phyloP scores from a whole-genome alignment of 1,139 yeast species.

The Yamadazyma diddensiae region DNA sequence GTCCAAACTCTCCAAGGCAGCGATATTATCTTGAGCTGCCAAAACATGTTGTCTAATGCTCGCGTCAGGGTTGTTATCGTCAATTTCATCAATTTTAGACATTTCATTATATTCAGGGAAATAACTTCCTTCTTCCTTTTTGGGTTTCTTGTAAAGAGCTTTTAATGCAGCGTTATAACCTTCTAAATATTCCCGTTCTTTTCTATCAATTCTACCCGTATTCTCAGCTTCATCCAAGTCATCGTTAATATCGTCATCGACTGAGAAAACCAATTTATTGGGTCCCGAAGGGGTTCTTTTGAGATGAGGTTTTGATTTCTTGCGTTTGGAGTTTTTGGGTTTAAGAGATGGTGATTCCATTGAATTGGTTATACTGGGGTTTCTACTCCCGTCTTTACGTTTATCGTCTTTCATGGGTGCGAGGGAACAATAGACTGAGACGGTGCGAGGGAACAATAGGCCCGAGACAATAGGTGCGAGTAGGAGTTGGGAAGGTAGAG shows the following conservation, averaged over 20 bases:
- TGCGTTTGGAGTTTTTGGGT: constrained; percentile 16
- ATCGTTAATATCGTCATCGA: constrained; percentile 64
- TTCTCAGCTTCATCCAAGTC: constrained; percentile 50
- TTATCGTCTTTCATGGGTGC: constrained; percentile 2
- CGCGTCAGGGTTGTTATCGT: constrained; percentile 12
- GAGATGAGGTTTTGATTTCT: constrained; percentile 21
- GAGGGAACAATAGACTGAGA: background rate
- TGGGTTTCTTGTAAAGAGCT: constrained; percentile 27
- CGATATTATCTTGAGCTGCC: constrained; percentile 21
- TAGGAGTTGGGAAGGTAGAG: background rate
- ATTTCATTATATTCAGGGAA: constrained; percentile 14
- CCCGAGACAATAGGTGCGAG: background rate
- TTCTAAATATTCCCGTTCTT: constrained; percentile 63
- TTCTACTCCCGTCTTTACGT: constrained; percentile 3
- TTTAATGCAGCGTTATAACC: constrained; percentile 71
- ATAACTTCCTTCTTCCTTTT: constrained; percentile 12
- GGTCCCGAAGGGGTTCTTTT: constrained; percentile 24
- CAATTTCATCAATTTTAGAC: constrained; percentile 8
- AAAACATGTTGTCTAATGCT: constrained; percentile 17
- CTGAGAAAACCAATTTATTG: constrained; percentile 52
- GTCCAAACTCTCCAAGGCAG: constrained; percentile 17
- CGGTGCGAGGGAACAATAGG: background rate
- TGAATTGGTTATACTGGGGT: background rate
- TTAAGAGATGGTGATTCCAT: constrained; percentile 15
- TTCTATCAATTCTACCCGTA: constrained; percentile 11